These are phyloP conservation scores for Trichomonas vaginalis DNA, from an alignment of 208 protist genomes.

Conservation along the genomic window DNA sequence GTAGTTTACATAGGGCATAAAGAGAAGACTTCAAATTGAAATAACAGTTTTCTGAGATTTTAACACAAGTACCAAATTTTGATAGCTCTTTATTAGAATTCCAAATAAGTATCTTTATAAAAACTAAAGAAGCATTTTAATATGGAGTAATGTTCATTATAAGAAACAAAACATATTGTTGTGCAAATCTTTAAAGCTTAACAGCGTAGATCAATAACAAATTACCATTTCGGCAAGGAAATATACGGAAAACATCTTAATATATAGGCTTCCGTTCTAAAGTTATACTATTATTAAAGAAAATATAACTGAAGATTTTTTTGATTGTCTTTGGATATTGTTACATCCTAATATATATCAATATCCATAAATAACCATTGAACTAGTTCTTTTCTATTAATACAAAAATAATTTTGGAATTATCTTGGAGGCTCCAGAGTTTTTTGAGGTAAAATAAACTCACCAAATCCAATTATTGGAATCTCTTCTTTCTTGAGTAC, in stretches of 20 bases:
- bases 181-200: background rate
- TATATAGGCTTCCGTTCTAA: background rate
- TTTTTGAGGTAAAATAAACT: background rate
- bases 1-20: background rate
- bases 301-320: background rate
- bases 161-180: background rate
- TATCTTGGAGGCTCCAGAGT: background rate
- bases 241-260: background rate
- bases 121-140: background rate
- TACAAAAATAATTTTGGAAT: background rate
- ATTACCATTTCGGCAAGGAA: background rate
- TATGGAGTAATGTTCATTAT: background rate
- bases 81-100: background rate
- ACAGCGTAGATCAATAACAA: background rate
- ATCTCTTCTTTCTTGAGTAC: background rate
- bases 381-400: background rate
- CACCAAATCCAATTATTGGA: background rate
- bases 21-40: background rate
- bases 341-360: background rate
- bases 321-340: background rate
- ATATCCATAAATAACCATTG: background rate
- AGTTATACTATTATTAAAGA: background rate
- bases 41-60: background rate
- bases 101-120: background rate
- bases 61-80: background rate